Percentiles rank a stretch among this genome's conserved stretches.
phyloP scores from a whole-genome alignment of 1,284 basidiomycete genomes.

The Ceratobasidium papillatum region DNA sequence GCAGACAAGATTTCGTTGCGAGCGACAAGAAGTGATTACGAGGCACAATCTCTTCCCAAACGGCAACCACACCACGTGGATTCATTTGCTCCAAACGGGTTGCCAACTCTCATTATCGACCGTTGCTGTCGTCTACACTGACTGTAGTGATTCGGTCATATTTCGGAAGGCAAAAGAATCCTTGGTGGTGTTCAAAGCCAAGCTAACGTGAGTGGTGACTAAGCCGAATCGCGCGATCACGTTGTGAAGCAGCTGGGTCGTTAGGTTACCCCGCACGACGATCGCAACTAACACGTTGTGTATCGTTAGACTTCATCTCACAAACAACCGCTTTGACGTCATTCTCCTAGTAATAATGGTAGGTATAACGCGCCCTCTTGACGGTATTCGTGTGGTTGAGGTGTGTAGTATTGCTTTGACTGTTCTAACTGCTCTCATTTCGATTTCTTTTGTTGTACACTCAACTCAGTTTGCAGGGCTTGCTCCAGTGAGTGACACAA shows the following conservation, averaged over 20 bases:
- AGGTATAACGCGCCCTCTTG: constrained; percentile 3
- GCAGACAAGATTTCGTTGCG: not conserved
- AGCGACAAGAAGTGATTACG: not conserved
- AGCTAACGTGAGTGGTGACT: not conserved
- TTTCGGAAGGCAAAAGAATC: not conserved
- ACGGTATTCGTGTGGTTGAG: constrained; percentile 66
- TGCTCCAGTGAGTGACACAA: constrained; percentile 70
- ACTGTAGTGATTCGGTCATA: not conserved
- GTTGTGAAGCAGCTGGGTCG: not conserved
- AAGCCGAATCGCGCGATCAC: not conserved
- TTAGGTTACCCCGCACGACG: constrained; percentile 8
- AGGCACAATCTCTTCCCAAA: constrained; percentile 3
- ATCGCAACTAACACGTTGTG: not conserved
- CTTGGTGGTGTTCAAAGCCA: not conserved
- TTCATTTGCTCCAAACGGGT: not conserved
- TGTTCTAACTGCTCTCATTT: not conserved
- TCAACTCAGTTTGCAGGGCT: constrained; percentile 82
- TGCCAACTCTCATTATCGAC: constrained; percentile 4
- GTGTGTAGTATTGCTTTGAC: constrained; percentile 49
- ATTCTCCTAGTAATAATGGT: not conserved
- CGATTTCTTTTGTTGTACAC: not conserved
- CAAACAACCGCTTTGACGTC: constrained; percentile 1
- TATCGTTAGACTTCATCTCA: constrained; percentile 8
- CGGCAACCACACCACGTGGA: constrained; percentile 13
- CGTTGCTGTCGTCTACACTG: not conserved